Evolutionary conservation across 2,329 filamentous ascomycete species (phyloP).

Genomic region (Fusarium proliferatum): DNA sequence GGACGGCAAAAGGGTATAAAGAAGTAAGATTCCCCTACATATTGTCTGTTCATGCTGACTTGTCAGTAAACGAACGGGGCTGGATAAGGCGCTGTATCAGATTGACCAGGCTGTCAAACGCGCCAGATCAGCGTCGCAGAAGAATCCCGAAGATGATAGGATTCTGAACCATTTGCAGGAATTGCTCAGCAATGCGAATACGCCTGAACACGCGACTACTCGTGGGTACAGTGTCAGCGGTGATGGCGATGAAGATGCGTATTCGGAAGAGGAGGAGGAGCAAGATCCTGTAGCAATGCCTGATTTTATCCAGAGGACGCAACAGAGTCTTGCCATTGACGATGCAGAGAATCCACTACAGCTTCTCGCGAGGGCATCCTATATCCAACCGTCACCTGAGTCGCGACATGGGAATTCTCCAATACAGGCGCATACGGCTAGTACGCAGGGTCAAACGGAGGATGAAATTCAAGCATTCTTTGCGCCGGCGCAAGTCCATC

Average conservation of each 20-base stretch:
- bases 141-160: slow-evolving; percentile 58
- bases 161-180: slow-evolving; percentile 57
- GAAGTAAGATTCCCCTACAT: slow-evolving; percentile 64
- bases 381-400: slow-evolving; percentile 67
- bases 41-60: slow-evolving; percentile 3
- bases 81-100: slow-evolving; percentile 79
- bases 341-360: slow-evolving; percentile 82
- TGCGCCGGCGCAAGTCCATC: slow-evolving; percentile 69
- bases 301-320: slow-evolving; percentile 46
- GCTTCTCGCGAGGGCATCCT: slow-evolving; percentile 77
- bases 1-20: slow-evolving; percentile 81
- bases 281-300: slow-evolving; percentile 41
- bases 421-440: slow-evolving; percentile 37
- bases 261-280: slow-evolving; percentile 49
- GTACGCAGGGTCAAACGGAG: slow-evolving; percentile 44
- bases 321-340: slow-evolving; percentile 71
- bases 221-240: slow-evolving; percentile 27
- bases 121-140: slow-evolving; percentile 57
- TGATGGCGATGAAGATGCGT: slow-evolving; percentile 45
- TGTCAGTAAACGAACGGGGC: slow-evolving; percentile 75
- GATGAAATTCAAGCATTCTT: slow-evolving; percentile 73
- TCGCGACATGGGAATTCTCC: slow-evolving; percentile 45
- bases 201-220: slow-evolving; percentile 32
- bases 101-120: slow-evolving; percentile 76
- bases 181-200: slow-evolving; percentile 50